A percentile compares a stretch with the other conserved stretches of the same genome.
These are phyloP conservation scores for Arachnopeziza araneosa DNA, from an alignment of 2,329 filamentous ascomycete species.

Conservation along the genomic window DNA sequence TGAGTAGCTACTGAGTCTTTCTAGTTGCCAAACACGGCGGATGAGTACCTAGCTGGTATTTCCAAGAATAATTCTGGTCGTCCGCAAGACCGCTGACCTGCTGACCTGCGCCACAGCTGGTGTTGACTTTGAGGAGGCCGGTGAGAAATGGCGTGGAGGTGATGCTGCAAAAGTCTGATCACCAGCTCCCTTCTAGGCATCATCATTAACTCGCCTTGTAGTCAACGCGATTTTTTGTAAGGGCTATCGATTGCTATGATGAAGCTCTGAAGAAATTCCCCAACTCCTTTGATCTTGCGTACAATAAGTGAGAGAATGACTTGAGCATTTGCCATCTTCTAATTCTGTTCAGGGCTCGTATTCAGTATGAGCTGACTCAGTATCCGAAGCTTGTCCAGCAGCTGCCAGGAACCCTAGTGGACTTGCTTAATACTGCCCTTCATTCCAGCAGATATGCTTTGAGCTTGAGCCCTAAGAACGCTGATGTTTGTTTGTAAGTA, in stretches of 20 bases:
- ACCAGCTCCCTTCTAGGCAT: not conserved
- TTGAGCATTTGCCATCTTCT: conserved; percentile 7
- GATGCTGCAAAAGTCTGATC: conserved; percentile 52
- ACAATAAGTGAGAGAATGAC: conserved; percentile 58
- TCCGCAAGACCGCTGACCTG: not conserved
- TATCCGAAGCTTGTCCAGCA: conserved; percentile 56
- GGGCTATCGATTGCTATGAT: conserved; percentile 62
- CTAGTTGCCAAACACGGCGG: conserved; percentile 53
- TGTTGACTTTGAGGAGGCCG: conserved; percentile 64
- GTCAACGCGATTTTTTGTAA: conserved; percentile 47
- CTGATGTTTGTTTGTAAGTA: conserved; percentile 56
- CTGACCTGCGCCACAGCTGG: conserved; percentile 40
- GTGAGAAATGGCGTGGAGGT: conserved; percentile 69
- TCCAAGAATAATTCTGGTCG: not conserved
- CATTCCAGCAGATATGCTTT: conserved; percentile 59
- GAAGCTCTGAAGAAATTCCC: conserved; percentile 57
- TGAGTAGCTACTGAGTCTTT: conserved; percentile 7
- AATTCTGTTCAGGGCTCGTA: conserved; percentile 47
- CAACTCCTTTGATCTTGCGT: conserved; percentile 62
- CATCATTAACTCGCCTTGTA: conserved; percentile 7
- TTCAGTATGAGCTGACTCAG: conserved; percentile 65
- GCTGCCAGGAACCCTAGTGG: conserved; percentile 46
- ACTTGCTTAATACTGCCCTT: conserved; percentile 55
- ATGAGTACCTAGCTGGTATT: conserved; percentile 60
- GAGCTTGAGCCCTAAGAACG: conserved; percentile 53